Evolutionary conservation across 768 basidiomycete species (phyloP).

Genomic region (Pleurotus tuoliensis): DNA sequence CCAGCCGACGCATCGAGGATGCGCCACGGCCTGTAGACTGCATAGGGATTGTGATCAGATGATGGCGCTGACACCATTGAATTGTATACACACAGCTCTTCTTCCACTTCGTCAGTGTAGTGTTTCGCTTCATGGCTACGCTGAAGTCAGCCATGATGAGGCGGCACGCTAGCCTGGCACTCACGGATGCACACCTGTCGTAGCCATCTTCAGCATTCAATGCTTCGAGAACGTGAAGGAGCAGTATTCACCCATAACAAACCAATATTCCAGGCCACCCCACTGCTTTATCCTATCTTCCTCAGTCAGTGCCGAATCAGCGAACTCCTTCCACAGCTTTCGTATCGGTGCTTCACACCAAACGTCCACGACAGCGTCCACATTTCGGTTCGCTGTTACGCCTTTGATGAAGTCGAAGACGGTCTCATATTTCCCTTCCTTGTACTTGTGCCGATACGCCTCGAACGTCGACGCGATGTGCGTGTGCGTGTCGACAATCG

Average conservation of each 20-base stretch:
- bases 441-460: constrained; percentile 60
- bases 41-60: neutral
- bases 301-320: constrained; percentile 59
- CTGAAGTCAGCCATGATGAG: neutral
- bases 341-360: constrained; percentile 83
- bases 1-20: constrained; percentile 83
- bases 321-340: constrained; percentile 62
- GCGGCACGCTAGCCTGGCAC: constrained; percentile 17
- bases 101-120: constrained; percentile 67
- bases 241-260: constrained; percentile 64
- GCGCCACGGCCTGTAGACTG: constrained; percentile 71
- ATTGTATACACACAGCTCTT: constrained; percentile 48
- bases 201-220: neutral
- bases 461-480: constrained; percentile 76
- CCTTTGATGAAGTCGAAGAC: constrained; percentile 68
- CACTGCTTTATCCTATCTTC: constrained; percentile 49
- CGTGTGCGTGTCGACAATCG: constrained; percentile 81
- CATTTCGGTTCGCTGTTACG: constrained; percentile 52
- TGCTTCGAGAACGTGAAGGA: neutral
- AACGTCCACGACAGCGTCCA: constrained; percentile 75
- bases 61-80: neutral
- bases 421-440: constrained; percentile 44
- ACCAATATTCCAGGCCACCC: constrained; percentile 76
- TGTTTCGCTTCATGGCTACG: constrained; percentile 65
- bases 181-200: constrained; percentile 69